Base-by-base conservation (phyloP, 2,329 filamentous ascomycete genomes). In the Colletotrichum caudatum region DNA sequence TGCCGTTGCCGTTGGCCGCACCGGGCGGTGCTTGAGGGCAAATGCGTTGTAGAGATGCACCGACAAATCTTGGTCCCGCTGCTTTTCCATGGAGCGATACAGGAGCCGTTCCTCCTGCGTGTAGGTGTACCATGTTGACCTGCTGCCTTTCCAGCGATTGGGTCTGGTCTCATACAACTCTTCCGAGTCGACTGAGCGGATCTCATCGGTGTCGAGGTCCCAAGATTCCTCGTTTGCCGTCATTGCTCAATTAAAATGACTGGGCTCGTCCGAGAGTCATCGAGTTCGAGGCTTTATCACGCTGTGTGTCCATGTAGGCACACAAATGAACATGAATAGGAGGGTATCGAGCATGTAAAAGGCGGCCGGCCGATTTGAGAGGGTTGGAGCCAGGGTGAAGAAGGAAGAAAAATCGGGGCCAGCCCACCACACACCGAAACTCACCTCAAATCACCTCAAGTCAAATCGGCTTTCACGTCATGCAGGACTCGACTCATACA, bases 11-110 rank as follows among this genome's bases (percentile, higher is more conserved):
- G 33, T 18, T 9, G 33, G 35, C 7, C 37, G 61, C 14, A 53
- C 54, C 12, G 68, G 46, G n/a, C 86, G 82, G 46, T 83, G 81
- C 79, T 92, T 94, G 66, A 97, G 83, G 46, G 87, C 87, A 81
- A 92, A 92, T 0, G 92, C 86, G 80, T 96, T 94, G 82, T 93
- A 97, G 6, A 98, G 83, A 81, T 97, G 95, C 56, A 91, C 82
- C 0, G 89, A 85, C 14, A 98, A 82, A 78, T 98, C 91, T 64
- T 87, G 84, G 50, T 91, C 88, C 46, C 89, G 85, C 20, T 90
- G 78, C 57, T 89, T 86, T 69, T 91, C 87, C 66, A 97, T 83
- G 9, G 91, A 90, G 6, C 86, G 83, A 69, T 88, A 87, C 2
- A 93, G 85, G 9, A 86, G 85, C 18, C 91, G 87, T 71, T 94